phyloP scores from a whole-genome alignment of 371 early-diverging fungal species.

The Mucor sp. region DNA sequence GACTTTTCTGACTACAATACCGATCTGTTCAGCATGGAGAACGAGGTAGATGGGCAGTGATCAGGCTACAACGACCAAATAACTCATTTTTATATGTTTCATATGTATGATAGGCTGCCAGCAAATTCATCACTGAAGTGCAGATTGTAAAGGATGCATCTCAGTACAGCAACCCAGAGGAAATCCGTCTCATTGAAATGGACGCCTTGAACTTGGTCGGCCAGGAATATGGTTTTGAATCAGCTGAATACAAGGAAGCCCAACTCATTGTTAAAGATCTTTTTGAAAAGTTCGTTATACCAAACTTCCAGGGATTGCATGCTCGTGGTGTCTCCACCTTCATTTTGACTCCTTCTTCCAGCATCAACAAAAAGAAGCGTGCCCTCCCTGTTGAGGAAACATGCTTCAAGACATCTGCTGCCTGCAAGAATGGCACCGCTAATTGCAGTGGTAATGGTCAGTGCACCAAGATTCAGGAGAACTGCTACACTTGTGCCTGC shows the following conservation, averaged over 20 bases:
- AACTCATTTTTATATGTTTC: background rate
- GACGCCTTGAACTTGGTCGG: slow-evolving; percentile 27
- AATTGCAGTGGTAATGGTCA: slow-evolving; percentile 40
- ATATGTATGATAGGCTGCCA: slow-evolving; percentile 12
- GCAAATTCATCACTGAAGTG: slow-evolving; percentile 20
- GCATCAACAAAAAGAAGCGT: slow-evolving; percentile 4
- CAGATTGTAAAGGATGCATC: background rate
- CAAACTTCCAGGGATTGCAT: slow-evolving; percentile 16
- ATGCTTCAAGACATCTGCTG: slow-evolving; percentile 24
- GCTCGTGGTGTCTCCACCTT: slow-evolving; percentile 22
- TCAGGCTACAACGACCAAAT: background rate
- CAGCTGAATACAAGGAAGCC: slow-evolving; percentile 38
- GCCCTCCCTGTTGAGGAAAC: slow-evolving; percentile 7
- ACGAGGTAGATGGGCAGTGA: background rate
- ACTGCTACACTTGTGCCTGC: slow-evolving; percentile 44
- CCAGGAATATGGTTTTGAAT: slow-evolving; percentile 35
- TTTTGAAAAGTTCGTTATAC: slow-evolving; percentile 31
- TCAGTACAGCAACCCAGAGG: slow-evolving; percentile 2
- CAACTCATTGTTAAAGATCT: slow-evolving; percentile 28
- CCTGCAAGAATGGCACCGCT: slow-evolving; percentile 36
- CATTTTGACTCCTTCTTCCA: slow-evolving; percentile 25
- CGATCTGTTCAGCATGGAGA: slow-evolving; percentile 12
- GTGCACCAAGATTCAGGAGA: slow-evolving; percentile 25
- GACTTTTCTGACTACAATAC: slow-evolving; percentile 4
- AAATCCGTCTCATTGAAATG: slow-evolving; percentile 20